These are phyloP conservation scores for Claviceps digitariae DNA, from an alignment of 2,329 filamentous ascomycete genomes.

Conservation along the genomic window DNA sequence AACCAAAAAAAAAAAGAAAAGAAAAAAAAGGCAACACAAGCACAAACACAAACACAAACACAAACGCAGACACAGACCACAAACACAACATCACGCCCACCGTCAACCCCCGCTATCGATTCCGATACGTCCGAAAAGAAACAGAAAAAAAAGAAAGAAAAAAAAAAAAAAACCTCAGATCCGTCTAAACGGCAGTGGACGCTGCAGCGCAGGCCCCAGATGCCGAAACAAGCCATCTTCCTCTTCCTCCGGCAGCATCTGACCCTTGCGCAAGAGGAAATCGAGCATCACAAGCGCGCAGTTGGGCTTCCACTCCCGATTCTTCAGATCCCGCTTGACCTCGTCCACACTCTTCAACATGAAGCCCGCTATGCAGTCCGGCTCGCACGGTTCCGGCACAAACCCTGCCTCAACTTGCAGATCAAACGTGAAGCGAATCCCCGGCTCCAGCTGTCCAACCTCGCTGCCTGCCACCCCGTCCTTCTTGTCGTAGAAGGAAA, in stretches of 20 bases:
- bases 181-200: constrained; percentile 14
- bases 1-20: too few species aligned
- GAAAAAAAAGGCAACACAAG: neutral
- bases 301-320: constrained; percentile 23
- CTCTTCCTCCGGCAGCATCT: constrained; percentile 13
- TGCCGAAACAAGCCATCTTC: constrained; percentile 12
- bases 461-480: constrained; percentile 16
- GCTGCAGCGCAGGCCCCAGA: constrained; percentile 12
- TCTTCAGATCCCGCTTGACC: constrained; percentile 16
- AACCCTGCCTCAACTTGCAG: constrained; percentile 15
- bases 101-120: neutral
- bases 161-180: neutral
- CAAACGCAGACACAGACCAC: neutral
- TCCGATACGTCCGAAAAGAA: neutral
- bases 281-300: constrained; percentile 26
- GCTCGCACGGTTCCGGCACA: constrained; percentile 12
- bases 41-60: neutral
- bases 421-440: constrained; percentile 24
- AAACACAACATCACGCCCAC: neutral
- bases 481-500: constrained; percentile 24
- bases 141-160: neutral
- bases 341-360: constrained; percentile 15
- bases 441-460: constrained; percentile 22
- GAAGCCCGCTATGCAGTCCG: constrained; percentile 17
- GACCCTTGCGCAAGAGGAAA: constrained; percentile 19